Conservation (phyloP, 768 basidiomycete species). For the Naematelia aurantialba region DNA sequence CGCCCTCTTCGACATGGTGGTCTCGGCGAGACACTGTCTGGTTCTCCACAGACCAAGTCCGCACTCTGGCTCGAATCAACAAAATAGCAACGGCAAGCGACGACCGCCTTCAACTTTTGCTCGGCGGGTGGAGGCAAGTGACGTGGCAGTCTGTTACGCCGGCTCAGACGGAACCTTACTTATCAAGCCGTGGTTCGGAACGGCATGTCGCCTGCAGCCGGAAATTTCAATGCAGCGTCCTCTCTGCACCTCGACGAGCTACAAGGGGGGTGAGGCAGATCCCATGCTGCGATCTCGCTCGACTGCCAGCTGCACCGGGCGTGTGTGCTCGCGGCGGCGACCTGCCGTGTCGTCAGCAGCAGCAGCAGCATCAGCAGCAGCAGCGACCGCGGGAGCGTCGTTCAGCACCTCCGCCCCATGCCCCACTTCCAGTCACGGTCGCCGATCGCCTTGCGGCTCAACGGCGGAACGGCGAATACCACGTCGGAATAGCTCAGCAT, state of each 20-base stretch:
- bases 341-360: slow-evolving; percentile 3
- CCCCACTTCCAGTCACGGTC: no score
- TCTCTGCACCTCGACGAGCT: background rate
- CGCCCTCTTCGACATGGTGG: background rate
- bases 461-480: background rate
- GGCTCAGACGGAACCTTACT: background rate
- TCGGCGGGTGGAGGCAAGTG: background rate
- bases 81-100: no score
- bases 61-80: no score
- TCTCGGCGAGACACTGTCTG: background rate
- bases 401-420: slow-evolving; percentile 3
- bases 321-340: background rate
- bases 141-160: background rate
- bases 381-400: background rate
- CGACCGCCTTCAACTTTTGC: background rate
- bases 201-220: background rate
- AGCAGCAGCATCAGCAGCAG: slow-evolving; percentile 7
- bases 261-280: background rate
- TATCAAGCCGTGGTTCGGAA: background rate
- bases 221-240: background rate
- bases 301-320: background rate
- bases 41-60: background rate
- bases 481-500: slow-evolving; percentile 19
- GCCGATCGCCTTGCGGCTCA: no score
- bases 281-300: background rate